phyloP scores from a whole-genome alignment of 1,139 yeast genomes.

The Taphrina sp. region DNA sequence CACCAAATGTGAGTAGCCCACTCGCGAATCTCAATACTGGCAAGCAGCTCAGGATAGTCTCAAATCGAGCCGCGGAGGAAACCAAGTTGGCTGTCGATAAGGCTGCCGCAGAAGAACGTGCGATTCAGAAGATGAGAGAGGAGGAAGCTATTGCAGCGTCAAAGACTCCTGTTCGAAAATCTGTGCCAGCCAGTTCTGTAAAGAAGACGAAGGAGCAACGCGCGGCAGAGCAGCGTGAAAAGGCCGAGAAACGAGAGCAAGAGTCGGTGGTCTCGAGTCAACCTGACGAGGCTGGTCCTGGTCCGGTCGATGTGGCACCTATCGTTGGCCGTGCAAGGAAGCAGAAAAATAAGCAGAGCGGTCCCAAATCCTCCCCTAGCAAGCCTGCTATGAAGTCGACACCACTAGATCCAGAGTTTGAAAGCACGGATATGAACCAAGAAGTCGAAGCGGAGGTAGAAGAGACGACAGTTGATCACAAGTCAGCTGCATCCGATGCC shows the following conservation, averaged over 20 bases:
- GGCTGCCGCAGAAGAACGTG: slow-evolving; percentile 22
- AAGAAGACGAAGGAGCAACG: slow-evolving; percentile 26
- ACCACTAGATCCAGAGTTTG: neutral
- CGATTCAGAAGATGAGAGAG: slow-evolving; percentile 9
- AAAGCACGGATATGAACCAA: neutral
- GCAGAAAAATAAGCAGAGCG: slow-evolving; percentile 19
- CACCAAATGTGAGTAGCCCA: slow-evolving; percentile 17
- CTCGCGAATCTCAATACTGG: slow-evolving; percentile 9
- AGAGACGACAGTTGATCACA: neutral
- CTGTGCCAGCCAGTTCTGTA: slow-evolving; percentile 22
- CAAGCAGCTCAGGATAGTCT: slow-evolving; percentile 13
- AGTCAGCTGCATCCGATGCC: slow-evolving; percentile 20
- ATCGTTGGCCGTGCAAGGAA: slow-evolving; percentile 24
- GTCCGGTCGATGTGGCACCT: slow-evolving; percentile 20
- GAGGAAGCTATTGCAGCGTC: slow-evolving; percentile 9
- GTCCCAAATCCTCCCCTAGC: slow-evolving; percentile 1
- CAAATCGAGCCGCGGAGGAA: slow-evolving; percentile 8
- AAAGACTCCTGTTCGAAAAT: slow-evolving; percentile 9
- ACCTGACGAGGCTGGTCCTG: neutral
- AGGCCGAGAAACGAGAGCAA: slow-evolving; percentile 20
- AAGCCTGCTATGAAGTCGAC: neutral
- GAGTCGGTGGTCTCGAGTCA: slow-evolving; percentile 22
- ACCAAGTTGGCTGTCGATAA: slow-evolving; percentile 8
- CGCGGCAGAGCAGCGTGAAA: slow-evolving; percentile 19
- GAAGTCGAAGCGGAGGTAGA: neutral